Percentiles rank a stretch among this genome's conserved stretches.
These are phyloP conservation scores for Leishmania guyanensis DNA, from an alignment of 208 protist genomes.

Conservation along the genomic window DNA sequence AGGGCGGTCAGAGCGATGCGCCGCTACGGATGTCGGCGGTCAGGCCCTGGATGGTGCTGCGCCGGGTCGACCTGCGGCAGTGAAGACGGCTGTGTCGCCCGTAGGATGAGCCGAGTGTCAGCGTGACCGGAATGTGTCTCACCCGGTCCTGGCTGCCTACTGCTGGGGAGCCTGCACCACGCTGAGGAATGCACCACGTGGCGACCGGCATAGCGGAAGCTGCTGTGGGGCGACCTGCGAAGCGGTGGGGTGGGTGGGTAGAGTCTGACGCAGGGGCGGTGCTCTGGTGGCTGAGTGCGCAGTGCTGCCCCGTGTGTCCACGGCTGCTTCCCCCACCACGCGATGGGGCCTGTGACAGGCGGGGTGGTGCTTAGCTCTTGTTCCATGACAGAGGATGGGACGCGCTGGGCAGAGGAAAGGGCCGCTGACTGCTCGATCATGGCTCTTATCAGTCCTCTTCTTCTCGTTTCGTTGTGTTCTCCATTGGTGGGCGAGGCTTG, in stretches of 20 bases:
- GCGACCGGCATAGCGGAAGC: neutral
- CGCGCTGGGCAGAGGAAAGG: too few relatives aligned
- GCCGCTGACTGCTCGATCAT: neutral
- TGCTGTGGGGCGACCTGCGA: neutral
- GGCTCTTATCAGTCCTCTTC: neutral
- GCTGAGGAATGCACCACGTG: neutral
- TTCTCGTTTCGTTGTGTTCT: neutral
- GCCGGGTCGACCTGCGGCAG: neutral
- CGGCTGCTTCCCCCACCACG: neutral
- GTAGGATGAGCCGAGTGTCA: neutral
- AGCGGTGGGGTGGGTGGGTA: too few relatives aligned
- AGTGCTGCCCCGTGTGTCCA: neutral
- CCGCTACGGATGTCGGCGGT: neutral
- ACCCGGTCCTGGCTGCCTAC: neutral
- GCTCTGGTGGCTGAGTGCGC: neutral
- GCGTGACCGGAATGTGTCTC: neutral
- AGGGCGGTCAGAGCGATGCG: neutral
- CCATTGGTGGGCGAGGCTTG: neutral
- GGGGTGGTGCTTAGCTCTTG: too few relatives aligned
- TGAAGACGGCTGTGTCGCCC: neutral
- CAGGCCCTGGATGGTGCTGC: neutral
- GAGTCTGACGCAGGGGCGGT: neutral
- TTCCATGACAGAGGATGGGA: too few relatives aligned
- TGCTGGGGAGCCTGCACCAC: neutral
- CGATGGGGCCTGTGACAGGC: neutral